phyloP scores from a whole-genome alignment of 164 flowering plant species.

The Tetrastigma voinierianum region DNA sequence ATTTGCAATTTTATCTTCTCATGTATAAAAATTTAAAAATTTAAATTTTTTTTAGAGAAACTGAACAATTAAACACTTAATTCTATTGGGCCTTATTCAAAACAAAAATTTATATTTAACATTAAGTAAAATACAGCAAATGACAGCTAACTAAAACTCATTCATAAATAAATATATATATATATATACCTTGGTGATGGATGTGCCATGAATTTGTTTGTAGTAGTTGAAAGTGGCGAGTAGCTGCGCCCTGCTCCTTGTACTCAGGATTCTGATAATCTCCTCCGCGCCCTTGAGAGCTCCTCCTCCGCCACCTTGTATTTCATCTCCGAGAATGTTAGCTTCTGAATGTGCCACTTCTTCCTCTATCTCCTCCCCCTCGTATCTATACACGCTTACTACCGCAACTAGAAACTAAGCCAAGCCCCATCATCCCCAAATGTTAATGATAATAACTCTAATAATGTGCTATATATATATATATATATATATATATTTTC shows the following conservation, averaged over 20 bases:
- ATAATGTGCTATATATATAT: not conserved
- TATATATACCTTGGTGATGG: conserved; percentile 53
- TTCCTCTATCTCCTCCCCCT: conserved; percentile 44
- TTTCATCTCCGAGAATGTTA: conserved; percentile 40
- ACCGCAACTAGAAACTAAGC: conserved; percentile 39
- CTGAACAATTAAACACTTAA: too few species aligned
- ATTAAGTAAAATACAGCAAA: too few species aligned
- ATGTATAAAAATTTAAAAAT: too few species aligned
- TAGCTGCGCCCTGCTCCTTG: conserved; percentile 92
- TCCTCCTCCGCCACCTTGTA: conserved; percentile 32
- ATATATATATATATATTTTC: not conserved
- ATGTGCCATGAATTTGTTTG: conserved; percentile 54
- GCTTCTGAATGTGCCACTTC: conserved; percentile 53
- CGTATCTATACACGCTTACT: conserved; percentile 33
- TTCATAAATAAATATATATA: too few species aligned
- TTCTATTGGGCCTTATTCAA: too few species aligned
- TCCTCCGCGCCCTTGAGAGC: conserved; percentile 60
- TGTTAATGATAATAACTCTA: not conserved
- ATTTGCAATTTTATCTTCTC: too few species aligned
- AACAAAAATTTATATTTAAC: too few species aligned
- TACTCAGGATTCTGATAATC: conserved; percentile 62
- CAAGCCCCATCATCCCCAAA: not conserved
- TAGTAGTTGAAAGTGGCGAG: conserved; percentile 72
- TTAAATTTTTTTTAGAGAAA: too few species aligned
- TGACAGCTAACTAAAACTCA: not conserved